Conservation (phyloP, 2,329 filamentous ascomycete genomes). For the Monosporascus sp. region DNA sequence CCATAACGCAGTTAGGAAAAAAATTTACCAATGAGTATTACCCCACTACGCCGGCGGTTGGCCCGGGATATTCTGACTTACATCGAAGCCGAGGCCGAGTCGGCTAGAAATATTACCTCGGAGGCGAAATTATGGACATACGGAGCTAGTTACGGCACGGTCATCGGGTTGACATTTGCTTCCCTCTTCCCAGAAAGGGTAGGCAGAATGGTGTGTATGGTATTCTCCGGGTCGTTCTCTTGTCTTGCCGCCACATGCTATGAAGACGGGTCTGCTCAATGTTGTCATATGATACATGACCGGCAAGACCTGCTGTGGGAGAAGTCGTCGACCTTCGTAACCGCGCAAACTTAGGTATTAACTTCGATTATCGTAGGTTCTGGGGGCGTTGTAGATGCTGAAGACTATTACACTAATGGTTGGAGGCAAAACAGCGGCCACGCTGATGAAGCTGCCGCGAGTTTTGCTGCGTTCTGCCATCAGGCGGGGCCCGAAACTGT, state of each 20-base stretch:
- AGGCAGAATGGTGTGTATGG: constrained; percentile 27
- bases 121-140: constrained; percentile 23
- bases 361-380: neutral
- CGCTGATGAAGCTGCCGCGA: constrained; percentile 15
- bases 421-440: constrained; percentile 16
- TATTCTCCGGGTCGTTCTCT: too few species aligned
- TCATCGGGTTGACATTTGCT: constrained; percentile 26
- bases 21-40: constrained; percentile 24
- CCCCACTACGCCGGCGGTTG: constrained; percentile 25
- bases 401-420: constrained; percentile 20
- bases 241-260: too few species aligned
- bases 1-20: constrained; percentile 20
- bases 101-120: constrained; percentile 13
- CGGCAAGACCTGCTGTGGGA: too few species aligned
- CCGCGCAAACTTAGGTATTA: too few species aligned
- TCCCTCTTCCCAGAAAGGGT: constrained; percentile 35
- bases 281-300: too few species aligned
- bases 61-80: constrained; percentile 27
- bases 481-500: constrained; percentile 20
- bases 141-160: constrained; percentile 25
- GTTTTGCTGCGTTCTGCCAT: constrained; percentile 18
- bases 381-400: constrained; percentile 25
- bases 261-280: too few species aligned
- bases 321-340: too few species aligned
- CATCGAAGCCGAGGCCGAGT: constrained; percentile 22